Conservation (phyloP, 345 rosid species). For the Syzygium grande region DNA sequence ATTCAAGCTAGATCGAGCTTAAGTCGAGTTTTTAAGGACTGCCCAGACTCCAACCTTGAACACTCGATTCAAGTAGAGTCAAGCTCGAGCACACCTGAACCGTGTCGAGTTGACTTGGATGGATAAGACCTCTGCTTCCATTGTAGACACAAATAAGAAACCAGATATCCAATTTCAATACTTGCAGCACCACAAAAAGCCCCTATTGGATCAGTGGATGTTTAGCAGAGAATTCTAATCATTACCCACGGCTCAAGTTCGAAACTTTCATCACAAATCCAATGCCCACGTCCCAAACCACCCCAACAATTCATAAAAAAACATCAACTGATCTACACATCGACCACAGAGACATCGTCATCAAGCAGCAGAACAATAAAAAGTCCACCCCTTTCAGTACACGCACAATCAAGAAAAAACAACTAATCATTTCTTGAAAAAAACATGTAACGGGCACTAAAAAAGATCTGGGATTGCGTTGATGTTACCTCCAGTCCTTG, state of each 20-base stretch:
- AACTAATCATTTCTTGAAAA: background rate
- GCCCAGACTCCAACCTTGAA: background rate
- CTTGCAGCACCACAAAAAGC: background rate
- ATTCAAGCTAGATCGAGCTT: background rate
- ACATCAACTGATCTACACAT: background rate
- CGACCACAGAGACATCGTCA: too few relatives aligned
- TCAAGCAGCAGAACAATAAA: background rate
- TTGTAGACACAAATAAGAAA: background rate
- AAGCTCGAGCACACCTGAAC: background rate
- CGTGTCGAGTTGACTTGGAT: background rate
- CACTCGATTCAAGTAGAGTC: background rate
- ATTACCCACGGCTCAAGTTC: background rate
- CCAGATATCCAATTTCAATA: background rate
- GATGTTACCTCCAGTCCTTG: constrained; percentile 1
- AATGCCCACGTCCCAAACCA: background rate
- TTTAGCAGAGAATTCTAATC: background rate
- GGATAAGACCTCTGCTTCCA: background rate
- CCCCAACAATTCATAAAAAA: background rate
- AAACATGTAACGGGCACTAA: background rate
- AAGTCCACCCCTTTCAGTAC: background rate
- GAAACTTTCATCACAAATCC: background rate
- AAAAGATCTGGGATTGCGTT: background rate
- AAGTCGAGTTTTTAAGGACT: background rate
- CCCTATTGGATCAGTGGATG: background rate
- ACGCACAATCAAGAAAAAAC: background rate